Base-by-base conservation (phyloP, 306 rosid genomes). In the Vigna reflexopilosa region DNA sequence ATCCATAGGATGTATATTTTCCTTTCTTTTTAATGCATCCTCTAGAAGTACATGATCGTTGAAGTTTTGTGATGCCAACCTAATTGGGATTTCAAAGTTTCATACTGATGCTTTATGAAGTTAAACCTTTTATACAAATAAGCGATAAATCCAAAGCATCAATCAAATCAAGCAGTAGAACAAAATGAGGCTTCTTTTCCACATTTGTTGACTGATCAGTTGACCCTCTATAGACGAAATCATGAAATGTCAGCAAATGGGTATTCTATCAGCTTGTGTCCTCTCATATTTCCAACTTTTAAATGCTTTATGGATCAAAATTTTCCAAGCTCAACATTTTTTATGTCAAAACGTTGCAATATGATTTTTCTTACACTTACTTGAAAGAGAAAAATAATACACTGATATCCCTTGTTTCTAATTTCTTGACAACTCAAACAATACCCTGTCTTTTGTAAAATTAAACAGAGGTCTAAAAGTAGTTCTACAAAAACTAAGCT, bases 151-250 rank as follows among this genome's bases (percentile, higher is more conserved):
- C 51, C 57, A 58, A 40, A 4, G 19, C 67, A 36, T 36, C 45
- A 75, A 44, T 38, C 6, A 67, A 44, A 73, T 47, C 56, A 73
- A 36, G 20, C 28, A 73, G 44, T 72, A 77, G 64, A 71, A 62
- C 11, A 77, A 28, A 54, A 76, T 50, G 36, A 58, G 19, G 66
- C 17, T 64, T 10, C 62, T 64, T 57, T 55, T 52, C 75, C 30
- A 67, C 42, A 16, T 22, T 6, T 64, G 59, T 63, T 61, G 20
- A 13, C 67, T 14, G 67, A 32, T 30, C 48, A 63, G 24, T 30
- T 61, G 42, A 61, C 19, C 19, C 44, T 61, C 4, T 30, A 2
- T 28, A 61, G 12, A 58, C 16, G 22, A 15, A 61, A 30, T 12
- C 22, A 61, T 13, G 44, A 61, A 61, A 61, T 61, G 67, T 15